Base-by-base conservation (phyloP, 2,329 filamentous ascomycete species). In the Sarocladium kiliense region DNA sequence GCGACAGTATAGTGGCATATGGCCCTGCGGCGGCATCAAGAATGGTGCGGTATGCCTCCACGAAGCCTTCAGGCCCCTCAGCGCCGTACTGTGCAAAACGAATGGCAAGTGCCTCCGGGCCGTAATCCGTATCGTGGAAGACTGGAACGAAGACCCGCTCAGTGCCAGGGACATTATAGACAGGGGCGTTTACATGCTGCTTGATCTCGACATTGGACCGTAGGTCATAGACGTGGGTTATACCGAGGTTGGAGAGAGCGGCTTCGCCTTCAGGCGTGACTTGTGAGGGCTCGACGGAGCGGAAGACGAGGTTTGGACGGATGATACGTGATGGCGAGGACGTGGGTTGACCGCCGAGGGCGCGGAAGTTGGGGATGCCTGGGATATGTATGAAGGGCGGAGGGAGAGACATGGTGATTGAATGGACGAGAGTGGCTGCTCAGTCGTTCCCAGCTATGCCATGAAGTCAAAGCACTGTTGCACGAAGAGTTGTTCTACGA, bases 221-320 rank as follows among this genome's bases (percentile, higher is more conserved):
- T 10, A 91, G 74, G 71, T 91, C 88, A 66, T 85, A 91, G 53
- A 89, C 78, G 59, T 78, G 75, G 23, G 73, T 77, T 60, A 93
- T 80, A n/a, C 80, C 78, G 54, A 89, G 72, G 4, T 67, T 61
- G 27, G 73, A 74, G 57, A 89, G 74, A 42, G 71, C 74, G 7
- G 69, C 63, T 6, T 81, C 68, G 16, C 85, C 85, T 23, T 75
- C 70, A 25, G 75, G 66, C 1, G 81, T 82, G 37, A 87, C 71
- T 56, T 71, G 71, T 18, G 79, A 81, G 16, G 86, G 82, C 60
- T 90, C 86, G 2, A 85, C 88, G 50, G 84, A 84, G 56, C 89
- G 85, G 70, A 82, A 92, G 58, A 91, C 70, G 30, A 87, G 63
- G 42, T 77, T 75, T 19, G 73, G 71, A 26, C 79, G 78, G 58